Percentiles rank a stretch among this genome's conserved stretches.
Evolutionary conservation across 1,139 yeast genomes (phyloP).

Genomic region (Kluyveromyces marxianus): DNA sequence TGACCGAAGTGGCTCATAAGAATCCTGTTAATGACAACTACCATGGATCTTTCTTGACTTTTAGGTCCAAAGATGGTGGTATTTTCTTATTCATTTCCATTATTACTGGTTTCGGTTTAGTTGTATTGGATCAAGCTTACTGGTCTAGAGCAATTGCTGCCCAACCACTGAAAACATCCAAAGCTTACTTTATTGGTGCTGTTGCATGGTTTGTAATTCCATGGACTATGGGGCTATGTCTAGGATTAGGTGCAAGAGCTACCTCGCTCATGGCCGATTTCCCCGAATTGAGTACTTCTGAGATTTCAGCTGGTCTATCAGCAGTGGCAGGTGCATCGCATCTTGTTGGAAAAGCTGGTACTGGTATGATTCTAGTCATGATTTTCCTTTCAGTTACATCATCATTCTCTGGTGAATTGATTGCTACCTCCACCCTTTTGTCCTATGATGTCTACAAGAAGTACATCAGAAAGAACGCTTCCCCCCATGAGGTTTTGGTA

Average conservation of each 20-base stretch:
- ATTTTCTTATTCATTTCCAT: constrained; percentile 33
- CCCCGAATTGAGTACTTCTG: constrained; percentile 23
- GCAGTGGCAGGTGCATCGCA: constrained; percentile 38
- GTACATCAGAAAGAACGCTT: constrained; percentile 38
- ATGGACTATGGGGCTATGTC: constrained; percentile 37
- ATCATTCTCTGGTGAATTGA: constrained; percentile 42
- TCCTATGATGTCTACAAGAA: constrained; percentile 43
- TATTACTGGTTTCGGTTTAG: constrained; percentile 35
- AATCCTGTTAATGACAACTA: constrained; percentile 39
- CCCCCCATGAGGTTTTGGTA: constrained; percentile 35
- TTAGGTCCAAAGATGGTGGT: constrained; percentile 38
- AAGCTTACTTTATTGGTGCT: constrained; percentile 40
- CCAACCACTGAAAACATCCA: constrained; percentile 32
- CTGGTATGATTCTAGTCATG: constrained; percentile 38
- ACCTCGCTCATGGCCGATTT: constrained; percentile 29
- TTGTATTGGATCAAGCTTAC: constrained; percentile 34
- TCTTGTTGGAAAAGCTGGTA: constrained; percentile 40
- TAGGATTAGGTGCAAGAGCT: constrained; percentile 38
- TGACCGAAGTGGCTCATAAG: constrained; percentile 28
- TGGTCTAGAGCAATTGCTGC: constrained; percentile 38
- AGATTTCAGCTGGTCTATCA: constrained; percentile 36
- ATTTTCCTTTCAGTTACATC: constrained; percentile 45
- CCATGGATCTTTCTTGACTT: constrained; percentile 42
- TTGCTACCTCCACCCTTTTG: constrained; percentile 41
- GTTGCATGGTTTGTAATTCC: constrained; percentile 42